phyloP scores from a whole-genome alignment of 2,329 filamentous ascomycete genomes.

The Talaromyces sp. region DNA sequence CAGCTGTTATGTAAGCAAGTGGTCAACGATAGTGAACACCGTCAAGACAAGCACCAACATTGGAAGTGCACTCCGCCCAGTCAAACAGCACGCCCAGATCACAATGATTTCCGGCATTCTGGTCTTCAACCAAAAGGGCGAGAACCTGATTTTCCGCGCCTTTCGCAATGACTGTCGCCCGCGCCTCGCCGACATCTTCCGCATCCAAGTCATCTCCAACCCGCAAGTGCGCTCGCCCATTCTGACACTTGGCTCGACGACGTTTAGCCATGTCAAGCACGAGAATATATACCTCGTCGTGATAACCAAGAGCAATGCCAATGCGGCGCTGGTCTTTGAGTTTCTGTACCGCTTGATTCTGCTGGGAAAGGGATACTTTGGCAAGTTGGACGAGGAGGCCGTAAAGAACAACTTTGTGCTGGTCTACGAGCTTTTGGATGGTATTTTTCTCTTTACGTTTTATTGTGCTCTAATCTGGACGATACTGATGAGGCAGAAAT shows the following conservation, averaged over 20 bases:
- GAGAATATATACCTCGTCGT: slow-evolving; percentile 98
- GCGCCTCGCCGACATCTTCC: slow-evolving; percentile 95
- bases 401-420: slow-evolving; percentile 99
- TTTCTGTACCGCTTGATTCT: slow-evolving; percentile 90
- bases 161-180: slow-evolving; percentile 98
- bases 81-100: background rate
- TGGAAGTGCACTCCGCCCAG: background rate
- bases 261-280: slow-evolving; percentile 98
- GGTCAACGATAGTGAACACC: background rate
- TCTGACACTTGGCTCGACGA: slow-evolving; percentile 92
- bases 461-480: background rate
- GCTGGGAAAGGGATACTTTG: slow-evolving; percentile 93
- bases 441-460: slow-evolving; percentile 41
- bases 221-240: slow-evolving; percentile 96
- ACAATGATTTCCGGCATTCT: slow-evolving; percentile 93
- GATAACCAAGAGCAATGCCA: slow-evolving; percentile 98
- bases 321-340: slow-evolving; percentile 95
- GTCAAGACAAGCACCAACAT: background rate
- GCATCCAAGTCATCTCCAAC: slow-evolving; percentile 98
- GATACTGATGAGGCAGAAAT: slow-evolving; percentile 61
- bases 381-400: slow-evolving; percentile 97
- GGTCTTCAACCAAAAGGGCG: slow-evolving; percentile 98
- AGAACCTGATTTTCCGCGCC: slow-evolving; percentile 98
- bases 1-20: background rate
- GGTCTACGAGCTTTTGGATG: slow-evolving; percentile 93